phyloP scores from a whole-genome alignment of 345 rosid species.

The Erysimum cheiranthoides region DNA sequence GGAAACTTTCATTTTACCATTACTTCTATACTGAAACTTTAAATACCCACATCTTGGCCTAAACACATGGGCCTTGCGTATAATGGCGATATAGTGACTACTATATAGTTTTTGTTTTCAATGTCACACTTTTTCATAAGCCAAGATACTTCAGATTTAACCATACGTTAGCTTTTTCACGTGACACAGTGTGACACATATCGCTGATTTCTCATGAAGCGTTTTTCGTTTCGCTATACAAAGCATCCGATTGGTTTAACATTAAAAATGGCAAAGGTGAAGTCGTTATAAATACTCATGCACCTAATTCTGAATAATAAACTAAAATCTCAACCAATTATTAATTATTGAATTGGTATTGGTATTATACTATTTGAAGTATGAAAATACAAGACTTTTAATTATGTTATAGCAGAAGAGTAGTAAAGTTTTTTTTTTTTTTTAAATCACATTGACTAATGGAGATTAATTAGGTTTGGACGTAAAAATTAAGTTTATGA shows the following conservation, averaged over 20 bases:
- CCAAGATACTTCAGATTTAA: slow-evolving; percentile 14
- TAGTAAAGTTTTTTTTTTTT: background rate
- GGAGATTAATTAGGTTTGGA: slow-evolving; percentile 14
- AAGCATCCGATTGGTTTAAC: background rate
- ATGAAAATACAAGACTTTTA: background rate
- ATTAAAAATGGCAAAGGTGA: background rate
- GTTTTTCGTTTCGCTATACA: background rate
- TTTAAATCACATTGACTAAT: background rate
- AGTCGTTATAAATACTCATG: background rate
- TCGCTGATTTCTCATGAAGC: background rate
- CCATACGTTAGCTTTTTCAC: slow-evolving; percentile 15
- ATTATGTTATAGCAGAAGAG: background rate
- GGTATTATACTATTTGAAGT: background rate
- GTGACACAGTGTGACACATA: background rate
- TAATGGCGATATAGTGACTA: background rate
- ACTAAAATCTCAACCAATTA: background rate
- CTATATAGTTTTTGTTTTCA: background rate
- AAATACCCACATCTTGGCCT: background rate
- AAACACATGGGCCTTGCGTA: background rate
- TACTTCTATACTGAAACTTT: background rate
- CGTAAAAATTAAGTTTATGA: slow-evolving; percentile 42
- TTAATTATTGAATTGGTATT: background rate
- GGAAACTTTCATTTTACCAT: background rate
- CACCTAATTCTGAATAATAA: background rate
- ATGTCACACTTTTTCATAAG: slow-evolving; percentile 14